phyloP scores from a whole-genome alignment of 805 yeast genomes.

The Candida ipomoeae region DNA sequence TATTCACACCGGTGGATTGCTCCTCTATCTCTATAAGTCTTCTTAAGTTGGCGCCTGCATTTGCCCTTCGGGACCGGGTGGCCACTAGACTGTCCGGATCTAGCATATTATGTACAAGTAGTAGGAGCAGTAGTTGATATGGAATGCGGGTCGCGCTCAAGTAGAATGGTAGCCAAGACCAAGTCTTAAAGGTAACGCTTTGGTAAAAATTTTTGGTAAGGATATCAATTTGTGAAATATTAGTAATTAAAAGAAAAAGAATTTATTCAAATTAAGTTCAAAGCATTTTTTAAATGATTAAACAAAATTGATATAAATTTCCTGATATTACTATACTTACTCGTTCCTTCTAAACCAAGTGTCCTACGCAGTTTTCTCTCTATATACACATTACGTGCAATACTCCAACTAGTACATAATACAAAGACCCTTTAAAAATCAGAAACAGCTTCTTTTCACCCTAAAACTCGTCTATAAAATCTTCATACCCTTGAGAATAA shows the following conservation, averaged over 20 bases:
- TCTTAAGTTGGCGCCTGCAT: constrained; percentile 85
- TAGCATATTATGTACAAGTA: constrained; percentile 4
- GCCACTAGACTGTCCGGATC: constrained; percentile 56
- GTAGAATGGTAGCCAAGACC: neutral
- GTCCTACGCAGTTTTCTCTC: neutral
- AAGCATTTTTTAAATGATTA: no score
- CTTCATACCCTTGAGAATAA: neutral
- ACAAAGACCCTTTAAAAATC: neutral
- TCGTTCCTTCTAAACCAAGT: no score
- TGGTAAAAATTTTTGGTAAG: no score
- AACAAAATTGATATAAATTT: no score
- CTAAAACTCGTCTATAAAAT: neutral
- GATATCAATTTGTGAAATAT: no score
- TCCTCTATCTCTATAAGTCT: constrained; percentile 70
- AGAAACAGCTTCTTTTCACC: no score
- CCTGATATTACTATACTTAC: no score
- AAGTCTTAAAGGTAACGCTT: no score
- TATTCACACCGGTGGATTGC: constrained; percentile 30
- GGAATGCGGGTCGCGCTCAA: constrained; percentile 1
- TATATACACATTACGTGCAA: neutral
- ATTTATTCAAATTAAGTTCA: no score
- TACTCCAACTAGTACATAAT: neutral
- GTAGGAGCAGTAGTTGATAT: neutral
- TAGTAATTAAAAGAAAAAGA: no score
- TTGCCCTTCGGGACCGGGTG: constrained; percentile 72